Evolutionary conservation across 2,329 filamentous ascomycete genomes (phyloP), one percentile per base, ranked within the genome.

Genomic region (Chrysoporthe puriensis): DNA sequence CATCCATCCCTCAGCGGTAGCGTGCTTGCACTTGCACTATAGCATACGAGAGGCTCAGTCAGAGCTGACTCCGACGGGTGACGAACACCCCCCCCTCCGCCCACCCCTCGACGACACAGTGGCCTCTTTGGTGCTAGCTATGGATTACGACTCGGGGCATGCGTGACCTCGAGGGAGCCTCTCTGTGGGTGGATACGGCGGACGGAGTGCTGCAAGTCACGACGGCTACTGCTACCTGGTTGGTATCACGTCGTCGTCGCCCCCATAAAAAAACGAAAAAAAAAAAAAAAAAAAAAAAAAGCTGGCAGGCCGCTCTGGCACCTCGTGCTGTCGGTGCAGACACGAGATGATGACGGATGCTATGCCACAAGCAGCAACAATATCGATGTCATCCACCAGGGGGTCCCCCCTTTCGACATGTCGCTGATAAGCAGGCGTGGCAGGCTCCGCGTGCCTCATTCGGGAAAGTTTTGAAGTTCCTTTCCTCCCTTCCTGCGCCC

Each of bases 351-450:
- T 63, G 61, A 63, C 48, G 46, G 46, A 54, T 40, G 61, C 7
- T 54, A 8, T 21, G n/a, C 21, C 21, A 16, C 21, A 46, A 46
- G 59, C 40, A 36, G 13, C 44, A 50, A n/a, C 32, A 21, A 36
- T 50, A 26, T 40, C 61, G 46, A 63, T 63, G 61, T 63, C 61
- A 63, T 63, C 36, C 54, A 34, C 40, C 46, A 43, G 13, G 61
- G 46, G 21, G 11, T 13, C 16, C 48, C n/a, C 34, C 36, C 36
- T 9, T 9, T 40, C 36, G 26, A 26, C 26, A 26, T 26, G 26
- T 26, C 26, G 26, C 26, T 26, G 26, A 26, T 26, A 26, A 26
- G 26, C 26, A 26, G 26, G 26, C 26, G 26, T 26, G 43, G 36
- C 46, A 54, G 11, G 43, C 36, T 42, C 32, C 21, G 50, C 21